Evolutionary conservation across 179 eudicot species (phyloP).

Genomic region (Drosera spatulata): DNA sequence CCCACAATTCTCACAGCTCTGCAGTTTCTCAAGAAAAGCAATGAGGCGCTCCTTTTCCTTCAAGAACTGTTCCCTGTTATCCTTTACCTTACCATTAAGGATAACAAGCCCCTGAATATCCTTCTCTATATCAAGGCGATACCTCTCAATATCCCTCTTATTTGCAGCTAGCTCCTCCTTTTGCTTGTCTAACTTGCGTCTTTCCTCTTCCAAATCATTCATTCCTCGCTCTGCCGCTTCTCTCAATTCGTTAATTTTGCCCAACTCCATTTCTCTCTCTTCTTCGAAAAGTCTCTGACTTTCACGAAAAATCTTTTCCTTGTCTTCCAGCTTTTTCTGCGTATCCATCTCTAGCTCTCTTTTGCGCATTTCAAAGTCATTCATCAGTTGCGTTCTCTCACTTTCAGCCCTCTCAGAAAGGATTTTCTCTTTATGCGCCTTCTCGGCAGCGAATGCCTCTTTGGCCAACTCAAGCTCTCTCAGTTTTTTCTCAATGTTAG

Average conservation of each 20-base stretch:
- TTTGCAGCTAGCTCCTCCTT: conserved; percentile 39
- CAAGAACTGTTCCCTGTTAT: conserved; percentile 49
- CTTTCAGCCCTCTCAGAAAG: conserved; percentile 47
- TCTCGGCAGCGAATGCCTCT: conserved; percentile 57
- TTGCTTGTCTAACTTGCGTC: conserved; percentile 43
- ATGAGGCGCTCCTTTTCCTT: conserved; percentile 60
- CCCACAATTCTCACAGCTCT: conserved; percentile 62
- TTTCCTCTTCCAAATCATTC: conserved; percentile 48
- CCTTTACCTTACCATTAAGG: conserved; percentile 61
- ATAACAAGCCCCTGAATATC: conserved; percentile 67
- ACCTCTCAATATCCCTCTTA: conserved; percentile 55
- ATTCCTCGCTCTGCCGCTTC: conserved; percentile 43
- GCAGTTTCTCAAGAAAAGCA: conserved; percentile 48
- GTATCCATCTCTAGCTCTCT: conserved; percentile 59
- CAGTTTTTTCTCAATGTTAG: conserved; percentile 43
- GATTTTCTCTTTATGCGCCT: conserved; percentile 60
- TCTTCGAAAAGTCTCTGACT: conserved; percentile 58
- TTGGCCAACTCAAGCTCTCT: conserved; percentile 49
- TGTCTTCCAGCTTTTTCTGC: conserved; percentile 47
- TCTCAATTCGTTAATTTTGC: conserved; percentile 33
- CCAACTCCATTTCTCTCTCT: conserved; percentile 44
- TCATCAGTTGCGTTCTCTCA: conserved; percentile 43
- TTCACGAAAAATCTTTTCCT: conserved; percentile 39
- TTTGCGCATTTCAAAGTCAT: conserved; percentile 53
- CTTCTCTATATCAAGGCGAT: conserved; percentile 59